Evolutionary conservation across 1,284 basidiomycete species (phyloP).

Genomic region (Leucoagaricus sp.): DNA sequence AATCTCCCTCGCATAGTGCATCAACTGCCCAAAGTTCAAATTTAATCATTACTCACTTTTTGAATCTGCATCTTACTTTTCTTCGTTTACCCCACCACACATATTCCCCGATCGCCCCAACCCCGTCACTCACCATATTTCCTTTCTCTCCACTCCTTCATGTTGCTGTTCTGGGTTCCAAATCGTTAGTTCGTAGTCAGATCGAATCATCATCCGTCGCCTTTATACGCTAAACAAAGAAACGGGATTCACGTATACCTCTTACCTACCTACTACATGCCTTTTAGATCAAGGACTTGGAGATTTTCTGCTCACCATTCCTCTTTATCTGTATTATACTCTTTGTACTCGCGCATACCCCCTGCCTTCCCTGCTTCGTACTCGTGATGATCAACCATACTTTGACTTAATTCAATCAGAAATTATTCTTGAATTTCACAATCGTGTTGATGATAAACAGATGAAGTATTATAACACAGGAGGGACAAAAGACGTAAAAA

Average conservation of each 20-base stretch:
- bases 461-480: slow-evolving; percentile 27
- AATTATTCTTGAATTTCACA: not conserved
- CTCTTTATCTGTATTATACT: slow-evolving; percentile 11
- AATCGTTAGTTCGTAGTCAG: not conserved
- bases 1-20: slow-evolving; percentile 16
- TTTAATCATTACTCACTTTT: slow-evolving; percentile 6
- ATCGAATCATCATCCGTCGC: not conserved
- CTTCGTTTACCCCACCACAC: not conserved
- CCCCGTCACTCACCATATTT: slow-evolving; percentile 16
- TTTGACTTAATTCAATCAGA: too few species aligned
- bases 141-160: slow-evolving; percentile 19
- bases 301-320: not conserved
- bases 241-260: not conserved
- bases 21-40: slow-evolving; percentile 22
- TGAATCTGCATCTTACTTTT: too few species aligned
- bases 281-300: not conserved
- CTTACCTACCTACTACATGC: too few species aligned
- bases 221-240: not conserved
- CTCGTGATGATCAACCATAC: not conserved
- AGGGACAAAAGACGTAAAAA: slow-evolving; percentile 10
- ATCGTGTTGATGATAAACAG: slow-evolving; percentile 15
- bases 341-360: not conserved
- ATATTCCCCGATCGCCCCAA: not conserved
- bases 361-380: not conserved
- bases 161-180: not conserved